phyloP scores from a whole-genome alignment of 495 filamentous ascomycete species.

The Aspergillus hancockii region DNA sequence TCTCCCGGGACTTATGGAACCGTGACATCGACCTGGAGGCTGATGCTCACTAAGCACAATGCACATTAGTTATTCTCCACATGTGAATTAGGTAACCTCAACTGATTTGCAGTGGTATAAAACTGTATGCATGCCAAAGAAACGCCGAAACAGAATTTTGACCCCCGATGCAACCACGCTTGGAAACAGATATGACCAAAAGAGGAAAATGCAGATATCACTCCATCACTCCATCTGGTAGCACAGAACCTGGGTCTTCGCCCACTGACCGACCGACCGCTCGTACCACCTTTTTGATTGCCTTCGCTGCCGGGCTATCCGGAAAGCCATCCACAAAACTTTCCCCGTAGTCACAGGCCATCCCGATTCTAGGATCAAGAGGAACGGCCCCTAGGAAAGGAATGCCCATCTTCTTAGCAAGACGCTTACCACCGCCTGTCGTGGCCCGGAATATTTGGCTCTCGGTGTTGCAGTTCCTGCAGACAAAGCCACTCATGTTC shows the following conservation, averaged over 20 bases:
- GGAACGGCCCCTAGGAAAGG: slow-evolving; percentile 91
- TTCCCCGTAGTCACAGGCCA: slow-evolving; percentile 95
- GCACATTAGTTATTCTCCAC: background rate
- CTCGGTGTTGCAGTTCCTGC: slow-evolving; percentile 78
- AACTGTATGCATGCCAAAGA: background rate
- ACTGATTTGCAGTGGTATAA: slow-evolving; percentile 2
- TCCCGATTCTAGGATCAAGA: slow-evolving; percentile 89
- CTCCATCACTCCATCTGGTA: slow-evolving; percentile 37
- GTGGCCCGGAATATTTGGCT: slow-evolving; percentile 88
- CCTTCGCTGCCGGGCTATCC: slow-evolving; percentile 83
- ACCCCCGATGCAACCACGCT: slow-evolving; percentile 11
- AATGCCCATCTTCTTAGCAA: slow-evolving; percentile 83
- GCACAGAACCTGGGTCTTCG: slow-evolving; percentile 44
- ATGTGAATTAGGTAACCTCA: background rate
- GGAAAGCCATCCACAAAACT: slow-evolving; percentile 94
- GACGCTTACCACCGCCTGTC: slow-evolving; percentile 77
- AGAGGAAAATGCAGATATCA: slow-evolving; percentile 24
- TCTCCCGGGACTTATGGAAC: background rate
- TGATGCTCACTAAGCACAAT: background rate
- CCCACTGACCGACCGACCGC: slow-evolving; percentile 67
- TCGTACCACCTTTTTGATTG: slow-evolving; percentile 73
- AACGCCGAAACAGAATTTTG: background rate
- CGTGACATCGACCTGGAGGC: background rate
- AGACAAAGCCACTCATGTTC: slow-evolving; percentile 97
- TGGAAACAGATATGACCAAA: slow-evolving; percentile 2